These are phyloP conservation scores for Luffa acutangula DNA, from an alignment of 306 rosid genomes.

Conservation along the genomic window DNA sequence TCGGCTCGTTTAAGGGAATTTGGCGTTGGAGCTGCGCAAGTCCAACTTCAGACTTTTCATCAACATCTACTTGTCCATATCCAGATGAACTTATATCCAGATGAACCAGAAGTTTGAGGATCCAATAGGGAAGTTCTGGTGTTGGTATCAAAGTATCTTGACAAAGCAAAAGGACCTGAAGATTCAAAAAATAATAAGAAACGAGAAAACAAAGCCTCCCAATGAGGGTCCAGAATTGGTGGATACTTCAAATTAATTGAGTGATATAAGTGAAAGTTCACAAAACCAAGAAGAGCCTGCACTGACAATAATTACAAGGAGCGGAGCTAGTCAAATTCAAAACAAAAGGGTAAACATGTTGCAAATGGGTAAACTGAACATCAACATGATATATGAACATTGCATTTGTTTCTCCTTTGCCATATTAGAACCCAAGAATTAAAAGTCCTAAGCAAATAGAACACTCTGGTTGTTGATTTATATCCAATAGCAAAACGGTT, in stretches of 20 bases:
- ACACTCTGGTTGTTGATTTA: background rate
- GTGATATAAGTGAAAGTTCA: conserved; percentile 65
- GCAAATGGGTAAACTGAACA: background rate
- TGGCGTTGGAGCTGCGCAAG: conserved; percentile 95
- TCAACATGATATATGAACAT: background rate
- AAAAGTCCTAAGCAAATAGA: background rate
- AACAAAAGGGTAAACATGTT: background rate
- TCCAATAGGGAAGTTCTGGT: conserved; percentile 24
- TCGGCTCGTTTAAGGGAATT: conserved; percentile 79
- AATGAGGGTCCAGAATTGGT: conserved; percentile 62
- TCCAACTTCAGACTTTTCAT: conserved; percentile 55
- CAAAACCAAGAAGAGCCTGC: conserved; percentile 71
- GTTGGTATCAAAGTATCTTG: conserved; percentile 52
- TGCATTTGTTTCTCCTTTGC: background rate
- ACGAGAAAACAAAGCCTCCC: conserved; percentile 38
- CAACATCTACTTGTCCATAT: conserved; percentile 28
- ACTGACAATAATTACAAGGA: background rate
- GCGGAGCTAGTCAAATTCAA: background rate
- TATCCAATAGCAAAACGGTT: too few relatives aligned
- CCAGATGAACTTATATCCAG: too few relatives aligned
- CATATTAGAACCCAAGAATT: background rate
- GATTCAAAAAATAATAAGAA: background rate
- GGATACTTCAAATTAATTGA: conserved; percentile 78
- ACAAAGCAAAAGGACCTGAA: conserved; percentile 71
- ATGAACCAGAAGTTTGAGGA: conserved; percentile 34